Conservation (phyloP, 2,329 filamentous ascomycete species). For the Diaporthe batatas region DNA sequence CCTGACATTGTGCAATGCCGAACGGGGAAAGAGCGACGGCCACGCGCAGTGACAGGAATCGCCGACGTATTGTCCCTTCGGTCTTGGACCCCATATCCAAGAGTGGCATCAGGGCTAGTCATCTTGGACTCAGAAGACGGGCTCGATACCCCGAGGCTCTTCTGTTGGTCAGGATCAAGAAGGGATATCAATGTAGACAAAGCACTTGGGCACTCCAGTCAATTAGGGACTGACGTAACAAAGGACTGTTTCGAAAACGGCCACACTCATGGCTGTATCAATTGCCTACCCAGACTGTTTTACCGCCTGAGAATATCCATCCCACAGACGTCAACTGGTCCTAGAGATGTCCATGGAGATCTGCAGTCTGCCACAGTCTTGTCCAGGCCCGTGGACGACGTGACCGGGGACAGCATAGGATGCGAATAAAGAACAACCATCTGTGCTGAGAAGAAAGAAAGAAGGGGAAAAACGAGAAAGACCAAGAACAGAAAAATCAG, state of each 20-base stretch:
- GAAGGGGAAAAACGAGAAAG: not conserved
- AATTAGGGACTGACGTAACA: conserved; percentile 5
- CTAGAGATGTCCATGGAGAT: too few relatives aligned
- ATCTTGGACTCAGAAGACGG: not conserved
- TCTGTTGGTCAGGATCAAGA: not conserved
- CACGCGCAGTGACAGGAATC: conserved; percentile 3
- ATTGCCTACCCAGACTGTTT: not conserved
- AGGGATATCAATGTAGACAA: conserved; percentile 13
- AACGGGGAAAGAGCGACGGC: conserved; percentile 10
- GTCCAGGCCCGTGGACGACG: not conserved
- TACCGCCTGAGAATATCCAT: not conserved
- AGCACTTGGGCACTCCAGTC: conserved; percentile 12
- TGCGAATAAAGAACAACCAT: not conserved
- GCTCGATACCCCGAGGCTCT: conserved; percentile 9
- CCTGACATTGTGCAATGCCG: conserved; percentile 14
- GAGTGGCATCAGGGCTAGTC: not conserved
- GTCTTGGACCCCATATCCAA: conserved; percentile 10
- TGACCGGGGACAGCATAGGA: not conserved
- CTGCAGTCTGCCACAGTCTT: not conserved
- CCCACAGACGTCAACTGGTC: not conserved
- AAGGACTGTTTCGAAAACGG: conserved; percentile 24
- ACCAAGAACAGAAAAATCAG: not conserved
- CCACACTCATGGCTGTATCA: conserved; percentile 1
- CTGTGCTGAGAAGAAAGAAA: not conserved
- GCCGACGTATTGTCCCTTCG: conserved; percentile 22